Evolutionary conservation across 2,329 filamentous ascomycete species (phyloP), one percentile per base, ranked within the genome.

Genomic region (Gremmenia infestans): DNA sequence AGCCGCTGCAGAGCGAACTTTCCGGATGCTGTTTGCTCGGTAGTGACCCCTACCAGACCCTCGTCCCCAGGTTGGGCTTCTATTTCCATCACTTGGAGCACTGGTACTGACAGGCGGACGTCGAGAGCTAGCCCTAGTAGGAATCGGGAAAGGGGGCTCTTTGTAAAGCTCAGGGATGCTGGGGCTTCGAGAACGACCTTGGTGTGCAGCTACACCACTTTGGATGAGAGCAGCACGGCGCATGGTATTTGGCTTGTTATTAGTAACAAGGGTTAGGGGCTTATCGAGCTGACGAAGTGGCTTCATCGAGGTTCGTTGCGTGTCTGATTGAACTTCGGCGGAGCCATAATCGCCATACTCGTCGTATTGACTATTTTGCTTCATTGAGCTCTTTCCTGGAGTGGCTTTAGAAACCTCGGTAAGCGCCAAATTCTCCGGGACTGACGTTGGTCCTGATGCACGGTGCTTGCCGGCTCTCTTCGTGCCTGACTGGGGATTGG

Each of bases 131-230:
- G 90, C 89, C 55, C 94, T 81, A 3, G 86, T 87, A 0, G 94
- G 94, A 6, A 99, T 96, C 0, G 94, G 92, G 75, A 96, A 97
- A 0, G 94, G 94, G 28, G 94, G 92, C 52, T 83, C 78, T 32
- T 71, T 66, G 23, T 76, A 74, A 53, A 75, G 58, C 58, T 84
- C 90, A 50, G 76, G 78, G 52, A 83, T 72, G 69, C 80, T 90
- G 48, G 87, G 85, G 67, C 84, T 91, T 58, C 82, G 76, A 9
- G 86, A 78, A 37, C 83, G 81, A 48, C 78, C 75, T 56, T 80
- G 79, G 62, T 93, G 89, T 11, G 83, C 85, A 25, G 81, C 82
- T 52, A 90, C 86, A 17, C 89, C 88, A 67, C 80, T 93, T 60
- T 91, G 87, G 52, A 93, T 91, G 78, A 94, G 82, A 17, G 89